These are phyloP conservation scores for Chlorencoelia australis DNA, from an alignment of 2,329 filamentous ascomycete species.

Conservation along the genomic window DNA sequence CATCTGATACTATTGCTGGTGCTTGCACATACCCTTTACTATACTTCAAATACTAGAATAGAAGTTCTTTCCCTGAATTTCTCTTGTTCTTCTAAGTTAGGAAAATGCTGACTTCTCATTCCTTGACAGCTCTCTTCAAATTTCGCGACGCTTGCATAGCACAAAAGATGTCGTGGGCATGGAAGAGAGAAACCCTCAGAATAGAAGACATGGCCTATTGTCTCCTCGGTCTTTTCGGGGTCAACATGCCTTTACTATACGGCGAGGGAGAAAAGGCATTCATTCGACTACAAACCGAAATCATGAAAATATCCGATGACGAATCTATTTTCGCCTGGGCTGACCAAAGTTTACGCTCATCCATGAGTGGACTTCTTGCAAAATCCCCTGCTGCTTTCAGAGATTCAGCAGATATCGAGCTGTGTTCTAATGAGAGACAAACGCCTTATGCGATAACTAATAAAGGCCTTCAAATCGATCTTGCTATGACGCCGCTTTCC, in stretches of 20 bases:
- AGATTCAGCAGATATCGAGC: not conserved
- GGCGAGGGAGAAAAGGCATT: conserved; percentile 25
- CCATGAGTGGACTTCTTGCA: not conserved
- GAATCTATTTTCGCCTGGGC: not conserved
- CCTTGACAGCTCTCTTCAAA: too few relatives aligned
- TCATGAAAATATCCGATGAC: not conserved
- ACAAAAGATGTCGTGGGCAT: conserved; percentile 29
- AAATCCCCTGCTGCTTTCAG: not conserved
- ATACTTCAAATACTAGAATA: too few relatives aligned
- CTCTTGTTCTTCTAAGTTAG: too few relatives aligned
- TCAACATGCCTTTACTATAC: conserved; percentile 35
- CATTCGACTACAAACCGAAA: not conserved
- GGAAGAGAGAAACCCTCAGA: conserved; percentile 25
- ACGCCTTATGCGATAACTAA: too few relatives aligned
- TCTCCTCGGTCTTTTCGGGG: conserved; percentile 33
- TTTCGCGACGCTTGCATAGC: not conserved
- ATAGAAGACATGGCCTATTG: conserved; percentile 34
- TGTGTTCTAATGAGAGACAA: too few relatives aligned
- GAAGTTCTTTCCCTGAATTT: too few relatives aligned
- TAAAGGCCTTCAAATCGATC: too few relatives aligned
- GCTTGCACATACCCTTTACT: too few relatives aligned
- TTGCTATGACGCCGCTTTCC: too few relatives aligned
- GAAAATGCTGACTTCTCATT: too few relatives aligned
- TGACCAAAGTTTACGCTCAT: not conserved
- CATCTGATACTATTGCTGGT: too few relatives aligned